Evolutionary conservation across 1,139 yeast species (phyloP), one percentile per base, ranked within the genome.

Genomic region (Pichia sp.): DNA sequence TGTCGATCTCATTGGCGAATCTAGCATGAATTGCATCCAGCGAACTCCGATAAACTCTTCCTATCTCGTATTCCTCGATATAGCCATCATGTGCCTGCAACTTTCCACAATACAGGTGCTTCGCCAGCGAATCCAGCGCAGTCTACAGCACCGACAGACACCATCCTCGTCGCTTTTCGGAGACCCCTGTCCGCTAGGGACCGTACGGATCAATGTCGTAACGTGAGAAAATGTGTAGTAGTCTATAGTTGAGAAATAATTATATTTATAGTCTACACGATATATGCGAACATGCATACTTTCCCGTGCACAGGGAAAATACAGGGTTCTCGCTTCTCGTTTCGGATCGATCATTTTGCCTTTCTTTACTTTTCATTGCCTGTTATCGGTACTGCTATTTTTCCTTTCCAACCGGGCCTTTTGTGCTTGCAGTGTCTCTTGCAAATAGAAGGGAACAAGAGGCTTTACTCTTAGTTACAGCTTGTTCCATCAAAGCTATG

Each of bases 1-100:
- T 23, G n/a, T 52, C 19, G 49, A 52, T 8, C 31, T 52, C 26
- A 48, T 52, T 15, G 54, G 54, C 2, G 51, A 52, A 16, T 52
- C 54, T 1, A 32, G 34, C 15, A 38, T 50, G 5, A 41, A 32
- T 5, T 11, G 23, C 29, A n/a, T 30, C 16, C 2, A 32, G 40
- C n/a, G 34, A 4, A 42, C 43, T 1, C 13, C 43, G 11, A 31
- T 38, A 5, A 36, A 40, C 13, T 30, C 49, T 6, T 10, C 45
- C 5, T 47, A 47, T 11, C n/a, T 52, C 5, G n/a, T 52, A 13
- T 3, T 44, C n/a, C 41, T 48, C 8, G 54, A 52, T 15, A 31
- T 52, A 6, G 30, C 34, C 41, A 51, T 51, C 13, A n/a, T 51
- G 30, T 29, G 15, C 13, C 29, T 51, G 40, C 54, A 51, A 29